These are phyloP conservation scores for Arabidopsis arenosa DNA, from an alignment of 345 rosid species.

Conservation along the genomic window DNA sequence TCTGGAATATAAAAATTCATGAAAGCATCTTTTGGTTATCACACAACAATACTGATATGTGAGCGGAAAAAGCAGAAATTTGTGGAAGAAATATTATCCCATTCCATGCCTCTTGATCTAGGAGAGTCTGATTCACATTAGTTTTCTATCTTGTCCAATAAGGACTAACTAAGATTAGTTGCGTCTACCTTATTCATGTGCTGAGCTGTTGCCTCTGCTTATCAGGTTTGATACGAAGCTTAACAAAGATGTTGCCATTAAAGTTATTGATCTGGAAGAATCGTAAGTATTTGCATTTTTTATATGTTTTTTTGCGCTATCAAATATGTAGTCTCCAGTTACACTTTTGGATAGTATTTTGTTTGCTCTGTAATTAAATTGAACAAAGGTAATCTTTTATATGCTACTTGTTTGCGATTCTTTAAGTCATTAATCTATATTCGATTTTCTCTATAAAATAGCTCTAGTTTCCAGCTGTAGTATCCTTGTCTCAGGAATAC, in stretches of 20 bases:
- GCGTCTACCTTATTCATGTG: constrained; percentile 14
- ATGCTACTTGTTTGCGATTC: constrained; percentile 7
- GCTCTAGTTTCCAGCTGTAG: constrained; percentile 19
- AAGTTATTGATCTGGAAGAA: constrained; percentile 99
- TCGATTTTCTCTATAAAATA: constrained; percentile 5
- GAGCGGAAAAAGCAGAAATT: constrained; percentile 2
- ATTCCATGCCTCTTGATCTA: background rate
- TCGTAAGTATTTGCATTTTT: constrained; percentile 65
- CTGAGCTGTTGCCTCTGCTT: constrained; percentile 45
- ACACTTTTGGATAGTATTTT: constrained; percentile 3
- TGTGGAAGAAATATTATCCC: background rate
- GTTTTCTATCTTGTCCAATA: background rate
- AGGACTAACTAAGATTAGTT: constrained; percentile 15
- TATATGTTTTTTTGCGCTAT: constrained; percentile 3
- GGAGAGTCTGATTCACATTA: constrained; percentile 4
- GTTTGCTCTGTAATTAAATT: constrained; percentile 19
- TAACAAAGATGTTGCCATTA: constrained; percentile 96
- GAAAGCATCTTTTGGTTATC: constrained; percentile 8
- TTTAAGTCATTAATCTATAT: background rate
- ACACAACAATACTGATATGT: background rate
- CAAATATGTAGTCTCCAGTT: constrained; percentile 11
- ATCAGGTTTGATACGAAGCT: constrained; percentile 95
- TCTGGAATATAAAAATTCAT: background rate
- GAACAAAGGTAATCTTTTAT: constrained; percentile 2
- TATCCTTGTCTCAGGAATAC: constrained; percentile 22